Evolutionary conservation across 2,329 filamentous ascomycete genomes (phyloP).

Genomic region (Ascochyta rabiei): DNA sequence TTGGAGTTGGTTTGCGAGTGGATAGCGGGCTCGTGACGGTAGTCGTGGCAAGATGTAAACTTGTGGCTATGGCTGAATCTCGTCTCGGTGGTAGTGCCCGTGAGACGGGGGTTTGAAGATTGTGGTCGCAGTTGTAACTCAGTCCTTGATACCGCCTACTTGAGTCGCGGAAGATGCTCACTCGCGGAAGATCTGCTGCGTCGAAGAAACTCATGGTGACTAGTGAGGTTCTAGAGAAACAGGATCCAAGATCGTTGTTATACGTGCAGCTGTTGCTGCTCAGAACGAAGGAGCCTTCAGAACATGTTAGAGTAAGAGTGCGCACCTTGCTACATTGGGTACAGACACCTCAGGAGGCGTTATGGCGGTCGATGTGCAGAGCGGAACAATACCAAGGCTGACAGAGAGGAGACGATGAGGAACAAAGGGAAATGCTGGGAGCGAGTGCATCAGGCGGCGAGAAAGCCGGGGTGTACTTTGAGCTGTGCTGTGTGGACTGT

Average conservation of each 20-base stretch:
- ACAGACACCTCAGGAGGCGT: background rate
- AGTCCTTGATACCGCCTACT: background rate
- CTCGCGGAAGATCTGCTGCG: conserved; percentile 1
- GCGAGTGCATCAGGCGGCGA: too few species aligned
- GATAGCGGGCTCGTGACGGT: background rate
- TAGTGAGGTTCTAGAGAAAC: background rate
- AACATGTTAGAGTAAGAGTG: background rate
- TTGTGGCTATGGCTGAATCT: background rate
- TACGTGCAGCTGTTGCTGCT: background rate
- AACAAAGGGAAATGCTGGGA: conserved; percentile 4
- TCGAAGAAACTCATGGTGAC: conserved; percentile 5
- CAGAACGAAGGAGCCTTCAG: background rate
- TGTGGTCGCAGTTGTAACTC: conserved; percentile 9
- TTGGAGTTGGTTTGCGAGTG: too few species aligned
- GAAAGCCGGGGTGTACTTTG: background rate
- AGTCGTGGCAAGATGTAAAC: background rate
- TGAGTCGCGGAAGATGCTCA: conserved; percentile 2
- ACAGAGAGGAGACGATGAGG: background rate
- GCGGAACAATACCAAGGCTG: conserved; percentile 10
- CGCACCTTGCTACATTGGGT: background rate
- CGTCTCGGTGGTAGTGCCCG: background rate
- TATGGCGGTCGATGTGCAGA: background rate
- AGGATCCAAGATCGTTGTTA: background rate
- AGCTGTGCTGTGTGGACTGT: background rate
- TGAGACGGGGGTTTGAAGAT: background rate